Base-by-base conservation (phyloP, 805 yeast genomes). In the Ascoidea rubescens region DNA sequence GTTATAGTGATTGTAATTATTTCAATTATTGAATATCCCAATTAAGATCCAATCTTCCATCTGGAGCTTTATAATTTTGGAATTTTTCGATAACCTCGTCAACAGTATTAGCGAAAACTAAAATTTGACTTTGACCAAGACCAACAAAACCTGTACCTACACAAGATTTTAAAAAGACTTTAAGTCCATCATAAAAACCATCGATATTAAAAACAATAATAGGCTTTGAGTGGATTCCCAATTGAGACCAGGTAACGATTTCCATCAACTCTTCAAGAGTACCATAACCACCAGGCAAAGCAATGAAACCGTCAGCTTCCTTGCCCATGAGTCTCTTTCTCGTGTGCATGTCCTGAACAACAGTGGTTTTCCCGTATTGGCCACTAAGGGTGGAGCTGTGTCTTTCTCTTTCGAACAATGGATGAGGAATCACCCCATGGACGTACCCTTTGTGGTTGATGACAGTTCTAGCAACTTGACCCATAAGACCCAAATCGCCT, bases 251-350 rank as follows among this genome's bases (percentile, higher is more conserved):
- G 4, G 96, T 88, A 54, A 84, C 84, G 52, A 87, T 84, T 70
- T 88, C 96, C 82, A 87, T 81, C 56, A 88, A 72, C 68, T 88
- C 96, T 67, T 88, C 96, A 62, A 87, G 68, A 5, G 95, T 87
- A 50, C 96, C 96, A 64, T 80, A 87, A 2, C 96, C 96, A 56
- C 96, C 96, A 12, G 96, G 96, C 69, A 88, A 73, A 0, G 96
- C 95, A 48, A 88, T 78, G 66, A 88, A 88, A 0, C 91, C 95
- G 58, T 80, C 80, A n/a, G 91, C 82, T 64, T 84, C 90, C 61
- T 77, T 74, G 32, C 89, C 95, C 96, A 88, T 88, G 71, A 84
- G 60, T 64, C 81, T 75, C 71, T 88, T 88, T 64, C 96, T 75
- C 2, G 93, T 83, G 67, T 88, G 96, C 96, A 88, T 88, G 62